phyloP scores from a whole-genome alignment of 805 yeast species.

The Spathaspora sp. region DNA sequence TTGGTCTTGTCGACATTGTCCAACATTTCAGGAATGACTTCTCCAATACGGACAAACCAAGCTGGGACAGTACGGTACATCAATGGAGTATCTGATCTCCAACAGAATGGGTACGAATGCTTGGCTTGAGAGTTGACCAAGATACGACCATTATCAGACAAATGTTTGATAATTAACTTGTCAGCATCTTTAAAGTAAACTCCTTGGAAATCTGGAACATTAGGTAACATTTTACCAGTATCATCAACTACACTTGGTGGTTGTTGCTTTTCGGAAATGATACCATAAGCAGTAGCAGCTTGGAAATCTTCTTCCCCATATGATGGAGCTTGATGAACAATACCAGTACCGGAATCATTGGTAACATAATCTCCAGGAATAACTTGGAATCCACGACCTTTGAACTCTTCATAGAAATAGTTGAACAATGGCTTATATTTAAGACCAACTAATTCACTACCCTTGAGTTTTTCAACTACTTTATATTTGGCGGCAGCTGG shows the following conservation, averaged over 20 bases:
- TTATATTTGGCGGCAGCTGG: slow-evolving; percentile 87
- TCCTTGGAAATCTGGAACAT: slow-evolving; percentile 74
- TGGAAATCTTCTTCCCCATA: slow-evolving; percentile 98
- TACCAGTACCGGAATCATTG: slow-evolving; percentile 96
- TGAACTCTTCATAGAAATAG: slow-evolving; percentile 72
- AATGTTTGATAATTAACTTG: slow-evolving; percentile 77
- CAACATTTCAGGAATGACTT: slow-evolving; percentile 85
- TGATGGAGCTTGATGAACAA: slow-evolving; percentile 97
- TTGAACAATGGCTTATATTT: slow-evolving; percentile 82
- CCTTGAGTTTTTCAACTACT: slow-evolving; percentile 75
- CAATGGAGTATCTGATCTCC: slow-evolving; percentile 99
- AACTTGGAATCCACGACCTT: slow-evolving; percentile 79
- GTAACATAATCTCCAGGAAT: slow-evolving; percentile 82
- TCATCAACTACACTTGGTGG: slow-evolving; percentile 98
- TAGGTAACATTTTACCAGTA: slow-evolving; percentile 75
- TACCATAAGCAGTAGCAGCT: slow-evolving; percentile 72
- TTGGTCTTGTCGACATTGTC: slow-evolving; percentile 78
- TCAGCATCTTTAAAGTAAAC: slow-evolving; percentile 95
- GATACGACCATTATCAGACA: slow-evolving; percentile 74
- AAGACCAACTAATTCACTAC: slow-evolving; percentile 74
- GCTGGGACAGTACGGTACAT: slow-evolving; percentile 96
- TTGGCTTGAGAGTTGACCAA: slow-evolving; percentile 77
- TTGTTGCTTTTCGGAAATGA: slow-evolving; percentile 60
- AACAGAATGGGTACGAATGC: slow-evolving; percentile 99
- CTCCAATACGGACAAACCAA: slow-evolving; percentile 92